Base-by-base conservation (phyloP, 148 eudicot species). In the Nepenthes gracilis region DNA sequence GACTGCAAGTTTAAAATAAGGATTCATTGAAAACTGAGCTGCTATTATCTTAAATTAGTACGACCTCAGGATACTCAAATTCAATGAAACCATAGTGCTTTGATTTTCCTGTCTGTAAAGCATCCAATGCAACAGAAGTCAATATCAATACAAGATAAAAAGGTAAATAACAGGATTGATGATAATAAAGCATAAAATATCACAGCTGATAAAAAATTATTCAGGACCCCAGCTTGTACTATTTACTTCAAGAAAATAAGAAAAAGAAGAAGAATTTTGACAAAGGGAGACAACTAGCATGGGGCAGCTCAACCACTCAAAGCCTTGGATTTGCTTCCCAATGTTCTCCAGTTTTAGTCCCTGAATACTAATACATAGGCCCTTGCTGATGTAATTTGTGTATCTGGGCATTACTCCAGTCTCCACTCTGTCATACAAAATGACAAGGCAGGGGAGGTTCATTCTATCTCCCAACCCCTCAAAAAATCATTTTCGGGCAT, bases 71-170 rank as follows among this genome's bases (percentile, higher is more conserved):
- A 50, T 84, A 92, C 73, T 82, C 94, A 51, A 92, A 92, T 70
- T 92, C 87, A 43, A 92, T 74, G 78, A 88, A 92, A 50, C 96
- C 98, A 73, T 80, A 85, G 72, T 92, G 96, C 94, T 86, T 88
- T 43, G 96, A 84, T 63, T 88, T 85, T 67, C 94, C 97, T 0
- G 97, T 92, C 97, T 92, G 86, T 15, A 23, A 58, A 75, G 50
- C 54, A 76, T 32, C 14, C 10, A 9, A 56, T 43, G 23, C 4
- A 12, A 36, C 2, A 9, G 13, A 49, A 49, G 13, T 45, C 48
- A 49, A 49, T 5, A 11, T n/a, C 2, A 49, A n/a, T 49, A 49
- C 53, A 49, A 49, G 53, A 49, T n/a, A 10, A 49, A 10, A 11
- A 49, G 0, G 53, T 6, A 10, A 6, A 49, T 55, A 8, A 55